phyloP scores from a whole-genome alignment of 2,329 filamentous ascomycete genomes.

The Aspergillus spinulosporus region DNA sequence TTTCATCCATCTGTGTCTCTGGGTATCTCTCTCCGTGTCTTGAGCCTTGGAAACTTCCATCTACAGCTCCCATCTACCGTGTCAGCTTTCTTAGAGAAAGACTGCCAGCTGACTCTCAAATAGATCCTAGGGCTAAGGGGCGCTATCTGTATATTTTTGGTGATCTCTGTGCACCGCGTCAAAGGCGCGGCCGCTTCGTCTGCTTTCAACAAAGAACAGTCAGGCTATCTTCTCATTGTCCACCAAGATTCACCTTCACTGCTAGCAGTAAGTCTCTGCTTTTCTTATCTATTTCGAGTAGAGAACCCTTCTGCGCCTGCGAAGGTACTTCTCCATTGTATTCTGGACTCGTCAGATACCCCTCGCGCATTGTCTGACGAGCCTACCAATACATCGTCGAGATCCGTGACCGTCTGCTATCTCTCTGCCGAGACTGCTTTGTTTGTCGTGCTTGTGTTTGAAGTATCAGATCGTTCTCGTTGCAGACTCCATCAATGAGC shows the following conservation, averaged over 20 bases:
- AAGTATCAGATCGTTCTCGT: neutral
- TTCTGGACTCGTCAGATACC: slow-evolving; percentile 1
- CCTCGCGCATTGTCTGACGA: neutral
- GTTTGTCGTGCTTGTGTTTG: too few relatives aligned
- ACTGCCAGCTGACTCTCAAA: neutral
- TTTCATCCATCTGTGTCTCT: neutral
- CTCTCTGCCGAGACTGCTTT: neutral
- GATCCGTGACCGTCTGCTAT: neutral
- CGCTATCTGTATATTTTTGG: neutral
- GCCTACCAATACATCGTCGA: neutral
- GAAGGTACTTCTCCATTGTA: neutral
- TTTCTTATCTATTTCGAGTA: neutral
- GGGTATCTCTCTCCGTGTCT: too few relatives aligned
- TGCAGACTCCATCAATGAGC: neutral
- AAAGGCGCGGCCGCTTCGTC: neutral
- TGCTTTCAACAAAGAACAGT: slow-evolving; percentile 4
- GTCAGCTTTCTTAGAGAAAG: neutral
- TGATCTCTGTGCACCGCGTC: neutral
- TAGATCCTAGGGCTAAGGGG: neutral
- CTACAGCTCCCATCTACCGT: neutral
- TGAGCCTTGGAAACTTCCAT: too few relatives aligned
- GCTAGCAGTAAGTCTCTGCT: neutral
- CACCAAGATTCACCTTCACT: neutral
- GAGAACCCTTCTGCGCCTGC: neutral
- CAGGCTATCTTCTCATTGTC: neutral